Percentiles rank a stretch among this genome's conserved stretches.
Evolutionary conservation across 352 stramenopile genomes (phyloP).

Genomic region (Pythium utonaiense): DNA sequence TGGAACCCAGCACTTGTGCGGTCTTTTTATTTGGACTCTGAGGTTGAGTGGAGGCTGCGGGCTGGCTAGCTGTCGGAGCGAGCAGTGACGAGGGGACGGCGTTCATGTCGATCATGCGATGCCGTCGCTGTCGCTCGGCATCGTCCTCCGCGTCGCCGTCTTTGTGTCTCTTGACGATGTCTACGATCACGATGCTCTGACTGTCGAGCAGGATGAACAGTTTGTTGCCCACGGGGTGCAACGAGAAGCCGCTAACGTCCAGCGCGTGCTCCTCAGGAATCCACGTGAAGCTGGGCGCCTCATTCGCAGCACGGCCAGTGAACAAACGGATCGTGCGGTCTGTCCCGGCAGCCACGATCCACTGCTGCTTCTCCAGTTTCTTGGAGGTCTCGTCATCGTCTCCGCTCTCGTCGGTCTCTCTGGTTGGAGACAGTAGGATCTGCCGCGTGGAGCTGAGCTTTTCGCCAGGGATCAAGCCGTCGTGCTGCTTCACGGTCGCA

Average conservation of each 20-base stretch:
- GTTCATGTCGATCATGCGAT: slow-evolving; percentile 38
- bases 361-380: slow-evolving; percentile 21
- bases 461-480: slow-evolving; percentile 19
- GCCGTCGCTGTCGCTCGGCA: background rate
- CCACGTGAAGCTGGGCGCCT: slow-evolving; percentile 64
- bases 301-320: slow-evolving; percentile 37
- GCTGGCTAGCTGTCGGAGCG: background rate
- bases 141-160: slow-evolving; percentile 3
- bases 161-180: slow-evolving; percentile 23
- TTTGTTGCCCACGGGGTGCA: slow-evolving; percentile 43
- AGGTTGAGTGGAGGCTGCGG: background rate
- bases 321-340: slow-evolving; percentile 72
- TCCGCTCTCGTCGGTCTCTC: slow-evolving; percentile 1
- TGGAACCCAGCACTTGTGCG: background rate
- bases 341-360: slow-evolving; percentile 53
- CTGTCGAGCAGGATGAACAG: slow-evolving; percentile 61
- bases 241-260: slow-evolving; percentile 55
- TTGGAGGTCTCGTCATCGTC: background rate
- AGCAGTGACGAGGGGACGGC: background rate
- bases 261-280: slow-evolving; percentile 61
- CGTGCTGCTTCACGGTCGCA: slow-evolving; percentile 7
- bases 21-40: slow-evolving; percentile 2
- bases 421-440: background rate
- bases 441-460: slow-evolving; percentile 15
- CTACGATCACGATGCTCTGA: slow-evolving; percentile 49